A percentile compares a stretch with the other conserved stretches of the same genome.
phyloP scores from a whole-genome alignment of 257 asterid genomes.

The Datura wrightii region DNA sequence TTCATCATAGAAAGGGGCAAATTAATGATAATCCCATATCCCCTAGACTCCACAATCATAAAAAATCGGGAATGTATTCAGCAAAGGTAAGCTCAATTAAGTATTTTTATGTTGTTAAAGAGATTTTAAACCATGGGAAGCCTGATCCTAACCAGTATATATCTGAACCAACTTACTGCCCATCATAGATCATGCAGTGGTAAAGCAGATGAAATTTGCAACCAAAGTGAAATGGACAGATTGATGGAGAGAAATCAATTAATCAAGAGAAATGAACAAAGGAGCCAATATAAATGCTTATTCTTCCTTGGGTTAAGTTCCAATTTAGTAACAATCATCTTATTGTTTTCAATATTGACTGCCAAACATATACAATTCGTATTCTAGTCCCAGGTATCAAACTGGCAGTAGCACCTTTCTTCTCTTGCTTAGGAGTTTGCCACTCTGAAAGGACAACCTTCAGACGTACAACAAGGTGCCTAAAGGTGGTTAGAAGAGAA shows the following conservation, averaged over 20 bases:
- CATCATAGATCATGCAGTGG: slow-evolving; percentile 8
- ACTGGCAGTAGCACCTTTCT: slow-evolving; percentile 1
- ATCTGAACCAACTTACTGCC: background rate
- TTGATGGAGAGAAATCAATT: slow-evolving; percentile 1
- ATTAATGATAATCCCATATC: background rate
- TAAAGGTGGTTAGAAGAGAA: background rate
- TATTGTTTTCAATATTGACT: background rate
- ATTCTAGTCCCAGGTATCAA: slow-evolving; percentile 28
- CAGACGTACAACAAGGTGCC: background rate
- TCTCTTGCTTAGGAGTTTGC: background rate
- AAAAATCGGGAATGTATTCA: background rate
- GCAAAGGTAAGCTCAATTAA: background rate
- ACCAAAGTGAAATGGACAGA: background rate
- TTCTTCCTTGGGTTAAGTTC: slow-evolving; percentile 10
- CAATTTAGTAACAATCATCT: background rate
- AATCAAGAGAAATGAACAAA: background rate
- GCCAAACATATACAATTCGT: background rate
- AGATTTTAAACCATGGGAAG: background rate
- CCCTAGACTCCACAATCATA: background rate
- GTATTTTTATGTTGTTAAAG: background rate
- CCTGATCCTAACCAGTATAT: background rate
- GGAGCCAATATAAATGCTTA: background rate
- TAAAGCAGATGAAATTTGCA: background rate
- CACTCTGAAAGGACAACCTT: background rate
- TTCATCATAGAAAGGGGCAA: background rate